Percentiles rank a stretch among this genome's conserved stretches.
Evolutionary conservation across 2,329 filamentous ascomycete genomes (phyloP).

Genomic region (Alternaria hordeiaustralica): DNA sequence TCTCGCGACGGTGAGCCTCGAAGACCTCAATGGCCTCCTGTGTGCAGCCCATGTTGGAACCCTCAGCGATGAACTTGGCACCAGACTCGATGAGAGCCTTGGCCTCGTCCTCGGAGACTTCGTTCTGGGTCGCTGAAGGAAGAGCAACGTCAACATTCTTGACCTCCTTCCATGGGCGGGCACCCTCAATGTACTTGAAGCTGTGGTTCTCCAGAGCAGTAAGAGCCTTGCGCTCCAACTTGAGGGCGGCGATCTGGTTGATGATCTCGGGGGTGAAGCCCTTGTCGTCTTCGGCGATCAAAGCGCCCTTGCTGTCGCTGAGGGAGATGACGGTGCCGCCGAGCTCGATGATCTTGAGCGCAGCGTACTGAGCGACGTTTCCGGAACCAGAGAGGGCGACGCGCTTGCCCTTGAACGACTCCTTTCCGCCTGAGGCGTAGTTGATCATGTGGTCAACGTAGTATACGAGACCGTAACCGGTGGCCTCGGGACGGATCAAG

Average conservation of each 20-base stretch:
- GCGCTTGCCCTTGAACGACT: conserved; percentile 86
- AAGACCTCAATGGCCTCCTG: conserved; percentile 94
- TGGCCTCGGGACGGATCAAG: conserved; percentile 95
- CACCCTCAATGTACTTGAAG: conserved; percentile 87
- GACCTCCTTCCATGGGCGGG: conserved; percentile 89
- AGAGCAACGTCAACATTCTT: conserved; percentile 89
- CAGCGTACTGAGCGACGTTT: conserved; percentile 97
- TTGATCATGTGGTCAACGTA: conserved; percentile 63
- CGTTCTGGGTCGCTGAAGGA: conserved; percentile 95
- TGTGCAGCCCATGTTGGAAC: conserved; percentile 98
- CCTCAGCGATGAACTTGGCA: conserved; percentile 87
- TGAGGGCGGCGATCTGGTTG: conserved; percentile 78
- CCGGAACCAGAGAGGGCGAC: conserved; percentile 96
- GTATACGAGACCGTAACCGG: conserved; percentile 95
- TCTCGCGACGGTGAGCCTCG: conserved; percentile 74
- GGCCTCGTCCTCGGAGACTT: conserved; percentile 91
- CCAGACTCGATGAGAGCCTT: conserved; percentile 78
- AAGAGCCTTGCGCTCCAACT: conserved; percentile 84
- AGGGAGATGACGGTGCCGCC: conserved; percentile 91
- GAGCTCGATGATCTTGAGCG: conserved; percentile 94
- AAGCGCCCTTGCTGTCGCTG: conserved; percentile 86
- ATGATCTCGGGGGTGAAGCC: conserved; percentile 83
- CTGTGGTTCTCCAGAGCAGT: conserved; percentile 72
- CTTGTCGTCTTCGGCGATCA: conserved; percentile 74
- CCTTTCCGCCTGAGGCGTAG: conserved; percentile 78